These are phyloP conservation scores for Acorus calamus DNA, from an alignment of 106 monocot species.

Conservation along the genomic window DNA sequence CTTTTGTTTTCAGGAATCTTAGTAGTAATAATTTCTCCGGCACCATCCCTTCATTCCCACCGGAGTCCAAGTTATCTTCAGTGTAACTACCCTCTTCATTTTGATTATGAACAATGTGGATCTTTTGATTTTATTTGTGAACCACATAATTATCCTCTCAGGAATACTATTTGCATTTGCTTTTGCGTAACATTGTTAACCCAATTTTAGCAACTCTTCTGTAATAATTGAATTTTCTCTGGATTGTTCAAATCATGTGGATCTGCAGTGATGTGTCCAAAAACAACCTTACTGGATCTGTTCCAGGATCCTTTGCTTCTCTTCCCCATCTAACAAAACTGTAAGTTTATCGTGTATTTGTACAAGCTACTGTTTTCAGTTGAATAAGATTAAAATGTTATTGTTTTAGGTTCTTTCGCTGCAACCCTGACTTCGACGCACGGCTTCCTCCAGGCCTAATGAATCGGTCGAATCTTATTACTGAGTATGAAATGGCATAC, in stretches of 20 bases:
- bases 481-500: constrained; percentile 28
- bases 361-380: too few relatives aligned
- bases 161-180: too few relatives aligned
- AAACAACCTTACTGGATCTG: constrained; percentile 31
- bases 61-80: too few relatives aligned
- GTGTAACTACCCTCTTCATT: too few relatives aligned
- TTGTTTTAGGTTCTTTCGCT: constrained; percentile 26
- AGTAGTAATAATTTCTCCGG: too few relatives aligned
- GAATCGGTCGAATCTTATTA: constrained; percentile 10
- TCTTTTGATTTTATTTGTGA: too few relatives aligned
- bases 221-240: constrained; percentile 5
- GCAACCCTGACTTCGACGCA: constrained; percentile 28
- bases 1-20: too few relatives aligned
- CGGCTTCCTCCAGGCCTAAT: constrained; percentile 19
- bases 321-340: constrained; percentile 27
- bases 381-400: background rate
- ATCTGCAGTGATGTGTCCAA: constrained; percentile 20
- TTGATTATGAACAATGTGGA: too few relatives aligned
- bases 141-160: too few relatives aligned
- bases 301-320: constrained; percentile 27
- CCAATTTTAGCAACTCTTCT: too few relatives aligned
- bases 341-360: constrained; percentile 13
- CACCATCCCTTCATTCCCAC: too few relatives aligned
- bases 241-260: constrained; percentile 1
- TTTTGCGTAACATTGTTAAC: too few relatives aligned